A percentile compares a stretch with the other conserved stretches of the same genome.
Conservation (phyloP, 2,329 filamentous ascomycete genomes). For the Incumbomyces lentus region DNA sequence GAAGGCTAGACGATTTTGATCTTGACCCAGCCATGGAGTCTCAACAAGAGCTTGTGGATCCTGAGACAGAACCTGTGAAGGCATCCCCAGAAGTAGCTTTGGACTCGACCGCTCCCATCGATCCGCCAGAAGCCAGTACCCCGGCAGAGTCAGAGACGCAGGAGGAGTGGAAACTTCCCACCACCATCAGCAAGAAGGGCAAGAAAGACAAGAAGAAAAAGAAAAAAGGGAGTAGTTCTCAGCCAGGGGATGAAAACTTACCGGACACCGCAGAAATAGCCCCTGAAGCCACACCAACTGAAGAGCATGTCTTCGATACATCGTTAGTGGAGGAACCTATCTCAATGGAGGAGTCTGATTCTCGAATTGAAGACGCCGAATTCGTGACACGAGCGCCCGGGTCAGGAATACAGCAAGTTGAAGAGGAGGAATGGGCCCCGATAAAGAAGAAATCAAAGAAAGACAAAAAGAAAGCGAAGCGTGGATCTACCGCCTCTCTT, state of each 20-base stretch:
- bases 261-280: background rate
- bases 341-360: background rate
- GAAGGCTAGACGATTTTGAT: background rate
- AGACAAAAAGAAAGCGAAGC: constrained; percentile 11
- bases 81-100: background rate
- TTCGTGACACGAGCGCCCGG: background rate
- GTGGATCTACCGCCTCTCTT: background rate
- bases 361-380: too few species aligned
- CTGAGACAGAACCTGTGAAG: background rate
- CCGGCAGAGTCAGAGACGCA: background rate
- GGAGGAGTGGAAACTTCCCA: constrained; percentile 10
- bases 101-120: background rate
- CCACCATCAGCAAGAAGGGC: constrained; percentile 9
- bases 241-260: background rate
- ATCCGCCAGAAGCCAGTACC: background rate
- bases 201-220: constrained; percentile 21
- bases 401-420: background rate
- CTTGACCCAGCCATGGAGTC: background rate
- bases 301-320: background rate
- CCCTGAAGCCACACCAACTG: background rate
- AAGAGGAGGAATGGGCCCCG: constrained; percentile 18
- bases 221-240: background rate
- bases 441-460: constrained; percentile 11
- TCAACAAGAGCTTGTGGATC: background rate
- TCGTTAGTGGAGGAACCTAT: background rate